phyloP scores from a whole-genome alignment of 108 stramenopile genomes.

The Cyclostephanos tholiformis region DNA sequence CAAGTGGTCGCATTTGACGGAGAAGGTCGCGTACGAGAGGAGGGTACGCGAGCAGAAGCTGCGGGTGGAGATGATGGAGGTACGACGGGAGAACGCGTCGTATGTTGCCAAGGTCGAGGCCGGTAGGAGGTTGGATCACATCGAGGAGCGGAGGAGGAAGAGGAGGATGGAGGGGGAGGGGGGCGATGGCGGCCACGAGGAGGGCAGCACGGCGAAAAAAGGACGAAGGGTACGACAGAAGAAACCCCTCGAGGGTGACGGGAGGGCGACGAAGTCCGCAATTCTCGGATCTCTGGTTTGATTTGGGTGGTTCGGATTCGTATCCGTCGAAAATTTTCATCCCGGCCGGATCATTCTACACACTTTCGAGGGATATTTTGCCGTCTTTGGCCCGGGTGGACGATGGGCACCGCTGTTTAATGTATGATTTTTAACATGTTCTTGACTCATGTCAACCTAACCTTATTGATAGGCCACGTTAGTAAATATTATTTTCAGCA shows the following conservation, averaged over 20 bases:
- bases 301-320: neutral
- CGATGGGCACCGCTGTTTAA: no score
- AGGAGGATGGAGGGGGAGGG: conserved; percentile 46
- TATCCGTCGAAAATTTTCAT: no score
- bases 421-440: no score
- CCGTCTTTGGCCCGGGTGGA: no score
- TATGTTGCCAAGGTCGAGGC: conserved; percentile 90
- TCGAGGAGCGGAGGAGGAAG: conserved; percentile 88
- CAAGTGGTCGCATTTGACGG: conserved; percentile 96
- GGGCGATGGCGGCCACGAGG: conserved; percentile 13
- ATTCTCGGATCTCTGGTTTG: conserved; percentile 46
- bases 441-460: no score
- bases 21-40: conserved; percentile 97
- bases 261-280: conserved; percentile 32
- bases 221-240: conserved; percentile 55
- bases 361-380: no score
- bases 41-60: conserved; percentile 90
- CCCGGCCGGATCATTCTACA: no score
- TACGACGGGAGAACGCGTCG: conserved; percentile 88
- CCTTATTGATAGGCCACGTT: no score
- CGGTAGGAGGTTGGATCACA: conserved; percentile 84
- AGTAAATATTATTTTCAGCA: no score
- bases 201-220: conserved; percentile 43
- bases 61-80: conserved; percentile 89
- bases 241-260: conserved; percentile 54